Percentiles rank a stretch among this genome's conserved stretches.
phyloP scores from a whole-genome alignment of 495 filamentous ascomycete genomes.

The Talaromyces liani region DNA sequence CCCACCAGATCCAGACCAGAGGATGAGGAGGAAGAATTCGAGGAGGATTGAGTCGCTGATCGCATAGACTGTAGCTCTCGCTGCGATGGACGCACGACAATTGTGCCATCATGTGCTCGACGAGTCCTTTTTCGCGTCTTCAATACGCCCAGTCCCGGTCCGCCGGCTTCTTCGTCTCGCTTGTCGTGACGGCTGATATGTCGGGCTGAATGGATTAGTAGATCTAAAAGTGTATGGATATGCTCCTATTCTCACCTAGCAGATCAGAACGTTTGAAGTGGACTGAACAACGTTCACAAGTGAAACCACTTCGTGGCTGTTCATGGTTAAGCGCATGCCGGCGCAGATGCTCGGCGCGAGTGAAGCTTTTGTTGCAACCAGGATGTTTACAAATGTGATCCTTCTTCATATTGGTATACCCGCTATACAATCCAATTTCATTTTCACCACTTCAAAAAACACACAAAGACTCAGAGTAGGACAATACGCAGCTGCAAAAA shows the following conservation, averaged over 20 bases:
- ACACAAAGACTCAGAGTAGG: neutral
- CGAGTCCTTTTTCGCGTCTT: conserved; percentile 56
- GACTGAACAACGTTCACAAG: conserved; percentile 47
- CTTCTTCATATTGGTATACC: conserved; percentile 13
- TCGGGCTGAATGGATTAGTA: conserved; percentile 34
- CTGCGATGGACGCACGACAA: conserved; percentile 35
- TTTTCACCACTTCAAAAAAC: neutral
- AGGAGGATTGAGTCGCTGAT: neutral
- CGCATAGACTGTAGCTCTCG: conserved; percentile 13
- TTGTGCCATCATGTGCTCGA: conserved; percentile 47
- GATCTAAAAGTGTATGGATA: neutral
- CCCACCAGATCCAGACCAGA: neutral
- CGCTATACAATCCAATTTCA: neutral
- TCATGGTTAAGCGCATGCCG: conserved; percentile 51
- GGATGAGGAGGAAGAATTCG: neutral
- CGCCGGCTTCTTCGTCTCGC: conserved; percentile 54
- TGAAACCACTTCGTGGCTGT: conserved; percentile 38
- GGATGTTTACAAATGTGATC: conserved; percentile 36
- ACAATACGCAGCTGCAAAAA: neutral
- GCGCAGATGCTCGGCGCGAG: conserved; percentile 51
- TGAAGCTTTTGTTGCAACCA: conserved; percentile 47
- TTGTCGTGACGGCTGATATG: conserved; percentile 53
- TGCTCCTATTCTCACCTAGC: conserved; percentile 29
- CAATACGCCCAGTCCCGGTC: conserved; percentile 46
- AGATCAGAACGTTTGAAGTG: conserved; percentile 51